phyloP scores from a whole-genome alignment of 2,329 filamentous ascomycete genomes.

The Knoxdaviesia proteae region DNA sequence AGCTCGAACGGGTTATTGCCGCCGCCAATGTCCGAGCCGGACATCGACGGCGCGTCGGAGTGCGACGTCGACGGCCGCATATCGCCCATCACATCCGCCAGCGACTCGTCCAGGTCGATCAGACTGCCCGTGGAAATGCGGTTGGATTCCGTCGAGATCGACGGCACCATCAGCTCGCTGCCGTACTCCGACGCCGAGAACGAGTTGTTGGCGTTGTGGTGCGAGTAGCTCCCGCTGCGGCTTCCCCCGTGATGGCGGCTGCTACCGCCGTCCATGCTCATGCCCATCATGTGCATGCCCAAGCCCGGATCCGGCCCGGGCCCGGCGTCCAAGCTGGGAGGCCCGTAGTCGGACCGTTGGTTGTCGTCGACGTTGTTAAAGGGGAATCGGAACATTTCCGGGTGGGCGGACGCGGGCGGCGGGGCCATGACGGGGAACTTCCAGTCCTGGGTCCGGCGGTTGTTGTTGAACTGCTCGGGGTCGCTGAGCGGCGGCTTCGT shows the following conservation, averaged over 20 bases:
- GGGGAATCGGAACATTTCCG: conserved; percentile 29
- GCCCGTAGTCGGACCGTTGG: no score
- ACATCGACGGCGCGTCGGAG: conserved; percentile 33
- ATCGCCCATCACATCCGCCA: conserved; percentile 29
- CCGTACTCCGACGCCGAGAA: conserved; percentile 2
- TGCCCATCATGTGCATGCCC: no score
- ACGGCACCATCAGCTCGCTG: conserved; percentile 15
- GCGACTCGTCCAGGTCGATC: conserved; percentile 33
- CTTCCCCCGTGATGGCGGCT: background rate
- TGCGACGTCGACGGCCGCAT: conserved; percentile 36
- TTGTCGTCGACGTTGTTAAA: conserved; percentile 12
- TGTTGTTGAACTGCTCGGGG: conserved; percentile 26
- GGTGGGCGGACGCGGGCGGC: conserved; percentile 29
- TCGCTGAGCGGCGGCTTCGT: conserved; percentile 34
- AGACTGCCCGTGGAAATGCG: conserved; percentile 20
- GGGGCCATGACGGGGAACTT: conserved; percentile 19
- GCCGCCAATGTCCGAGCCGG: conserved; percentile 32
- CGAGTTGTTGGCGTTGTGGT: background rate
- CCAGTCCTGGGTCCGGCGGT: conserved; percentile 25
- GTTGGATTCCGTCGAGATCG: conserved; percentile 8
- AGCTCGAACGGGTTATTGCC: conserved; percentile 41
- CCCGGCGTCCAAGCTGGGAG: no score
- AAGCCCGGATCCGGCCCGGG: no score
- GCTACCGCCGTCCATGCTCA: background rate
- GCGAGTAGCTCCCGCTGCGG: background rate